These are phyloP conservation scores for Chlamydomonas incerta DNA, from an alignment of 139 green algal genomes.

Conservation along the genomic window DNA sequence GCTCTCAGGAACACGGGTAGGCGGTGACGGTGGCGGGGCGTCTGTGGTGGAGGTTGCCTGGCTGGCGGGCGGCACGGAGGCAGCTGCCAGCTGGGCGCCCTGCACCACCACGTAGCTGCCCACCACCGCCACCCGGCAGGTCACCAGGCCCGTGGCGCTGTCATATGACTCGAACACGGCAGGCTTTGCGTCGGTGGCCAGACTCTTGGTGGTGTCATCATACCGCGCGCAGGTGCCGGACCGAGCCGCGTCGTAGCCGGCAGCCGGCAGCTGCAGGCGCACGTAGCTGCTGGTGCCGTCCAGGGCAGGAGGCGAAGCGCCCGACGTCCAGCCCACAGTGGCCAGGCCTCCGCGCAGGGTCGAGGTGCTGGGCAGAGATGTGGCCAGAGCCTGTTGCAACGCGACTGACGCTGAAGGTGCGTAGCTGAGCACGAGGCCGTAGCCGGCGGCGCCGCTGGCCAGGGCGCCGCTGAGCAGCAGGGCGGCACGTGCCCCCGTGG, in stretches of 20 bases:
- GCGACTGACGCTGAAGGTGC: background rate
- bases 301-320: background rate
- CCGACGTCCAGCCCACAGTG: background rate
- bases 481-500: background rate
- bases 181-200: background rate
- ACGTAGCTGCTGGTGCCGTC: slow-evolving; percentile 8
- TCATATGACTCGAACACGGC: slow-evolving; percentile 2
- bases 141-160: background rate
- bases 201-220: background rate
- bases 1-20: too few species aligned
- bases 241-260: background rate
- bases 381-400: background rate
- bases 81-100: background rate
- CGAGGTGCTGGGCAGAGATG: background rate
- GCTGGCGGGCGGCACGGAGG: too few species aligned
- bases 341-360: background rate
- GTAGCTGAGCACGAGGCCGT: background rate
- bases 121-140: background rate
- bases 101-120: slow-evolving; percentile 2
- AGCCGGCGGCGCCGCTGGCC: background rate
- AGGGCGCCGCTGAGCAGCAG: background rate
- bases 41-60: too few species aligned
- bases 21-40: too few species aligned
- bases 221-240: background rate
- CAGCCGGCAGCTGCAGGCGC: background rate